phyloP scores from a whole-genome alignment of 805 yeast genomes.

The Zygosaccharomyces rouxii region DNA sequence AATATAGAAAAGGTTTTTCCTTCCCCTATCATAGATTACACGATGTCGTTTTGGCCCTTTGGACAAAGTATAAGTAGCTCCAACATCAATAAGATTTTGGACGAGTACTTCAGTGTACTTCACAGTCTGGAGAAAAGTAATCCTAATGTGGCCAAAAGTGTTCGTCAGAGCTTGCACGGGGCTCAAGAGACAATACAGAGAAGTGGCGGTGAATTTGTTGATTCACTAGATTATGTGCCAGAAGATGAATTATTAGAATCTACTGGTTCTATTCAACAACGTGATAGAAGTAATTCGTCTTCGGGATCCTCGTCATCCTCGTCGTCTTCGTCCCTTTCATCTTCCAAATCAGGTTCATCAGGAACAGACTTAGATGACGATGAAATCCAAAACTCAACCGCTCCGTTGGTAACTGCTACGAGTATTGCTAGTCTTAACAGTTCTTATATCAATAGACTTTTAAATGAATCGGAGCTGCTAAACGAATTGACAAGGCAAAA shows the following conservation, averaged over 20 bases:
- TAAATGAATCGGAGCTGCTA: slow-evolving; percentile 41
- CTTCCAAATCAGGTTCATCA: slow-evolving; percentile 9
- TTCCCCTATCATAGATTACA: not conserved
- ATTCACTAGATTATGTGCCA: not conserved
- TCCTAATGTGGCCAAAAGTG: slow-evolving; percentile 15
- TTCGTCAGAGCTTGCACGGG: slow-evolving; percentile 12
- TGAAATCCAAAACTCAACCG: slow-evolving; percentile 10
- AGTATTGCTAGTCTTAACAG: slow-evolving; percentile 17
- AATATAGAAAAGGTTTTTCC: not conserved
- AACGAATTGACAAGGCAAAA: slow-evolving; percentile 39
- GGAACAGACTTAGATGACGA: slow-evolving; percentile 17
- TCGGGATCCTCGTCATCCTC: slow-evolving; percentile 6
- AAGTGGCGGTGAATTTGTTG: not conserved
- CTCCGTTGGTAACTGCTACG: slow-evolving; percentile 10
- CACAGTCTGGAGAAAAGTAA: slow-evolving; percentile 25
- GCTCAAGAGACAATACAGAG: slow-evolving; percentile 5
- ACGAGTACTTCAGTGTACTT: slow-evolving; percentile 36
- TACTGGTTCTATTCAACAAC: not conserved
- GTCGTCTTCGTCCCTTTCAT: slow-evolving; percentile 5
- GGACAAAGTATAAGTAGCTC: slow-evolving; percentile 37
- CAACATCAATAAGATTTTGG: slow-evolving; percentile 39
- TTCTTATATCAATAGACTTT: slow-evolving; percentile 36
- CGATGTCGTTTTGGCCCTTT: slow-evolving; percentile 45
- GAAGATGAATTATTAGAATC: not conserved
- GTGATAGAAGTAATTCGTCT: not conserved